phyloP scores from a whole-genome alignment of 106 monocot species.

The Dendrobium huoshanense region DNA sequence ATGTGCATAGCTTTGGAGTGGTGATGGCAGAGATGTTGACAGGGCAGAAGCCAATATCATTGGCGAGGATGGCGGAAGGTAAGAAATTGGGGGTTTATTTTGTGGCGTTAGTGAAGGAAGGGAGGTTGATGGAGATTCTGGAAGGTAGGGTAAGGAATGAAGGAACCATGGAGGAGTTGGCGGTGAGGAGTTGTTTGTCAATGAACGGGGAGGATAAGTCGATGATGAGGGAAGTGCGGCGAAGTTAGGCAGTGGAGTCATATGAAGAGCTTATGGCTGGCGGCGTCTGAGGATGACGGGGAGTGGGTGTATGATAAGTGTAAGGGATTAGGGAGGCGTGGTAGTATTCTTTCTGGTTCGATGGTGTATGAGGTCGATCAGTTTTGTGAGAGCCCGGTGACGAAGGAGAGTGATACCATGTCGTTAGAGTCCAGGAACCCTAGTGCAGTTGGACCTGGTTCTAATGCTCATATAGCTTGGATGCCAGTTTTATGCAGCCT shows the following conservation, averaged over 20 bases:
- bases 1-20: conserved; percentile 38
- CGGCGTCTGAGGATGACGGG: too few species aligned
- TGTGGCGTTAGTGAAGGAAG: not conserved
- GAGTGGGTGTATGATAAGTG: too few species aligned
- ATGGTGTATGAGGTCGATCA: too few species aligned
- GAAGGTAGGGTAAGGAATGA: conserved; percentile 6
- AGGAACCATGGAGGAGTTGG: not conserved
- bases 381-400: too few species aligned
- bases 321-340: too few species aligned
- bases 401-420: too few species aligned
- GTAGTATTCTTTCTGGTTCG: too few species aligned
- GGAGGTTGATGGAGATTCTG: not conserved
- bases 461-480: too few species aligned
- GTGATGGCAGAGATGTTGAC: conserved; percentile 24
- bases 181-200: conserved; percentile 9
- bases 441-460: too few species aligned
- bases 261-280: too few species aligned
- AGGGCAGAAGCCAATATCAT: conserved; percentile 6
- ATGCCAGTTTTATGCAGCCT: too few species aligned
- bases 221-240: conserved; percentile 23
- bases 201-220: conserved; percentile 24
- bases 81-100: conserved; percentile 15
- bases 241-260: conserved; percentile 6
- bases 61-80: not conserved
- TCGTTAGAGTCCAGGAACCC: too few species aligned